These are phyloP conservation scores for Tuber brumale DNA, from an alignment of 495 filamentous ascomycete species.

Conservation along the genomic window DNA sequence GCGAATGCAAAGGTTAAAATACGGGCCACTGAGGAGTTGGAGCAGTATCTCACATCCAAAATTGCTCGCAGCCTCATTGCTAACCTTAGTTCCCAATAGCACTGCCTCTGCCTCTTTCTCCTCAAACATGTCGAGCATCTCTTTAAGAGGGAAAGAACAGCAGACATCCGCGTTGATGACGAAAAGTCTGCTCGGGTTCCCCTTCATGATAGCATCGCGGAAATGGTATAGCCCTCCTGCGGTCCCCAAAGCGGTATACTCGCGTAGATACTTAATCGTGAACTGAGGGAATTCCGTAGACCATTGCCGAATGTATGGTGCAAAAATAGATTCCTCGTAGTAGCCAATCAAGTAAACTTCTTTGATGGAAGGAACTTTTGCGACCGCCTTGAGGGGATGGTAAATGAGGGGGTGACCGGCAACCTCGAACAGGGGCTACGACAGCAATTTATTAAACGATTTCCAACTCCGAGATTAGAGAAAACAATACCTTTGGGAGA, in stretches of 20 bases:
- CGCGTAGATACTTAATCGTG: conserved; percentile 88
- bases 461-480: conserved; percentile 11
- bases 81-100: conserved; percentile 87
- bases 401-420: conserved; percentile 97
- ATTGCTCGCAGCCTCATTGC: conserved; percentile 86
- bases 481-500: conserved; percentile 73
- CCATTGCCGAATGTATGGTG: conserved; percentile 93
- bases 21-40: background rate
- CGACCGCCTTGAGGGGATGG: conserved; percentile 88
- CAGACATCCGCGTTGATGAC: conserved; percentile 98
- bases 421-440: conserved; percentile 93
- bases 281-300: conserved; percentile 78
- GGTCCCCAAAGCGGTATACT: conserved; percentile 94
- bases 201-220: conserved; percentile 97
- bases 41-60: conserved; percentile 62
- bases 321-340: conserved; percentile 95
- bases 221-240: conserved; percentile 98
- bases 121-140: conserved; percentile 70
- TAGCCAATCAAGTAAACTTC: conserved; percentile 98
- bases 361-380: conserved; percentile 84
- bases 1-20: background rate
- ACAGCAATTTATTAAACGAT: conserved; percentile 23
- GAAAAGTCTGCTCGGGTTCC: conserved; percentile 87
- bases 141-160: conserved; percentile 93
- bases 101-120: conserved; percentile 96